Percentiles rank a stretch among this genome's conserved stretches.
phyloP scores from a whole-genome alignment of 192 early-diverging fungal genomes.

The Podila epicladia region DNA sequence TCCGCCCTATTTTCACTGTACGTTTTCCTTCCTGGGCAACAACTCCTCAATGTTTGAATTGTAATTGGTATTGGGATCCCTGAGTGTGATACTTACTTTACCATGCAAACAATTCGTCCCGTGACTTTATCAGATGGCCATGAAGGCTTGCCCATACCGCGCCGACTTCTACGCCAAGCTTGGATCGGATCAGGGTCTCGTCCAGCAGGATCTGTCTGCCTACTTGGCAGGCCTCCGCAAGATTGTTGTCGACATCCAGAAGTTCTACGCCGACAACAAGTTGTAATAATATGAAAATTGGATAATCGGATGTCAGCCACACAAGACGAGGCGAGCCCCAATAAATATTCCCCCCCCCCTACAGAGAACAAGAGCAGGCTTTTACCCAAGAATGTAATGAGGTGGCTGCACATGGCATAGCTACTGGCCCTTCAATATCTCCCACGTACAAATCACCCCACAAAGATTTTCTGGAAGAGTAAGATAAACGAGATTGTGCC shows the following conservation, averaged over 20 bases:
- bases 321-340: too few relatives aligned
- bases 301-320: too few relatives aligned
- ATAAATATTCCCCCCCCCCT: too few relatives aligned
- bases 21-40: conserved; percentile 14
- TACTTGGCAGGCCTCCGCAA: conserved; percentile 85
- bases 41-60: not conserved
- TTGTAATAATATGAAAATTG: conserved; percentile 2
- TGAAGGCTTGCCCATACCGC: conserved; percentile 93
- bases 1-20: conserved; percentile 74
- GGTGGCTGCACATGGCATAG: too few relatives aligned
- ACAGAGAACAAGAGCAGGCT: too few relatives aligned
- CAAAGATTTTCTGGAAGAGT: too few relatives aligned
- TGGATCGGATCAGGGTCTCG: conserved; percentile 67
- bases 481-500: too few relatives aligned
- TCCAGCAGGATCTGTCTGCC: conserved; percentile 63
- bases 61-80: not conserved
- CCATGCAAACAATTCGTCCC: not conserved
- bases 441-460: too few relatives aligned
- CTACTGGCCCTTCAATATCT: too few relatives aligned
- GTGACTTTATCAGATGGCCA: conserved; percentile 68
- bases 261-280: conserved; percentile 60
- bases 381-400: too few relatives aligned
- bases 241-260: conserved; percentile 70
- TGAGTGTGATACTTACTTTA: not conserved
- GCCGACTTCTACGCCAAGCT: conserved; percentile 90